These are phyloP conservation scores for Aspergillus kassunensis DNA, from an alignment of 495 filamentous ascomycete species.

Conservation along the genomic window DNA sequence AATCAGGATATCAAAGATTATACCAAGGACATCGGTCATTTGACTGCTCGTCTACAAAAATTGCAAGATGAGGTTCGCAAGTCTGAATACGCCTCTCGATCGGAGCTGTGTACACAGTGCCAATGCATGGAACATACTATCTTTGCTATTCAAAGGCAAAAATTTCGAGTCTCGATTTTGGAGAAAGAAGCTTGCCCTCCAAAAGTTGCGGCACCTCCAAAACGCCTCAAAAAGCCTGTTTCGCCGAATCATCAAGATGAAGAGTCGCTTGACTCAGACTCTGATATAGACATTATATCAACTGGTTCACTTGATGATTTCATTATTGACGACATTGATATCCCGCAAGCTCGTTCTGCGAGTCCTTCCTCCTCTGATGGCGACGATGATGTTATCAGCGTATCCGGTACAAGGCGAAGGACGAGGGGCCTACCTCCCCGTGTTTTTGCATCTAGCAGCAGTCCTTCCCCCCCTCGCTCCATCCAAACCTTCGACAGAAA, in stretches of 20 bases:
- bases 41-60: constrained; percentile 48
- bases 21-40: constrained; percentile 22
- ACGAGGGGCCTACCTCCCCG: constrained; percentile 3
- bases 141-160: constrained; percentile 49
- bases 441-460: constrained; percentile 15
- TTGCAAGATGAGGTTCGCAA: constrained; percentile 46
- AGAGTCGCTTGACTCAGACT: constrained; percentile 31
- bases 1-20: constrained; percentile 25
- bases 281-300: constrained; percentile 29
- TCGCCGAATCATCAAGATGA: constrained; percentile 34
- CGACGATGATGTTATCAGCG: constrained; percentile 26
- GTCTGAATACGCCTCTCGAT: constrained; percentile 45
- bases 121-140: constrained; percentile 58
- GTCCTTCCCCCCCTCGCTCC: constrained; percentile 10
- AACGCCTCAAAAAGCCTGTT: constrained; percentile 16
- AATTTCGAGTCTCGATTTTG: constrained; percentile 54
- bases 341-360: not conserved
- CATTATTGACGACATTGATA: constrained; percentile 32
- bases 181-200: constrained; percentile 46
- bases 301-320: constrained; percentile 46
- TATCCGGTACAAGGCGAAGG: constrained; percentile 17
- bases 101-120: constrained; percentile 48
- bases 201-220: constrained; percentile 31
- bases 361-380: constrained; percentile 21
- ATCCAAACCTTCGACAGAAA: not conserved